Evolutionary conservation across 805 yeast genomes (phyloP), one percentile per base, ranked within the genome.

Genomic region (Metschnikowia santaceciliae): DNA sequence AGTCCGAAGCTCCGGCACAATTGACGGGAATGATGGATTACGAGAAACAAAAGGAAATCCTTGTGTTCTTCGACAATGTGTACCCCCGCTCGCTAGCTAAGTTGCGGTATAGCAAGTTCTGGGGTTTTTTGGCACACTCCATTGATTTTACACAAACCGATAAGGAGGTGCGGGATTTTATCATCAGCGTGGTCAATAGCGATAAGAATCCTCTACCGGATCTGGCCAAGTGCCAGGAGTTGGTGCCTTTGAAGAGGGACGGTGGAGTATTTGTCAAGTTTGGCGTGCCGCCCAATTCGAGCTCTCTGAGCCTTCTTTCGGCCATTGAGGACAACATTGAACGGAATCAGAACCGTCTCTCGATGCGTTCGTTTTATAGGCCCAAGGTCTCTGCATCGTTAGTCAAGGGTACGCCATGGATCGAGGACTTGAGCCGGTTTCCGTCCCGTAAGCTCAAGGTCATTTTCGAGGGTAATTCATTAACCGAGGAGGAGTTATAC

Each of bases 391-490:
- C 40, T 6, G 85, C 78, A 48, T 84, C 76, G 61, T 83, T 87
- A 0, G 97, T 94, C 0, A 84, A 86, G 59, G 99, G 99, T 54
- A 74, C 79, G 1, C 99, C 99, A 0, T 92, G 97, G 97, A 86
- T 94, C 53, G 98, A 92, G 69, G 99, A 94, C 64, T 73, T 94
- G 65, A 79, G 88, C 59, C 71, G 97, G 54, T 80, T 77, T 56
- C 96, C 96, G 7, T 82, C 86, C 48, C 69, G 76, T 7, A 74
- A 75, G 13, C 68, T 94, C 22, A 78, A 80, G 49, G 82, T 92
- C 4, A 75, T 77, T 26, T 91, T 86, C 63, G 90, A 86, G 56
- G 97, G 97, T 1, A 82, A 83, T 0, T 76, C 83, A 5, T 69
- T 92, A 52, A 78, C 86, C 0, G 95, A 90, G 55, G 97, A 91